Evolutionary conservation across 2,329 filamentous ascomycete genomes (phyloP), one percentile per base, ranked within the genome.

Genomic region (Pseudocercospora vitis): DNA sequence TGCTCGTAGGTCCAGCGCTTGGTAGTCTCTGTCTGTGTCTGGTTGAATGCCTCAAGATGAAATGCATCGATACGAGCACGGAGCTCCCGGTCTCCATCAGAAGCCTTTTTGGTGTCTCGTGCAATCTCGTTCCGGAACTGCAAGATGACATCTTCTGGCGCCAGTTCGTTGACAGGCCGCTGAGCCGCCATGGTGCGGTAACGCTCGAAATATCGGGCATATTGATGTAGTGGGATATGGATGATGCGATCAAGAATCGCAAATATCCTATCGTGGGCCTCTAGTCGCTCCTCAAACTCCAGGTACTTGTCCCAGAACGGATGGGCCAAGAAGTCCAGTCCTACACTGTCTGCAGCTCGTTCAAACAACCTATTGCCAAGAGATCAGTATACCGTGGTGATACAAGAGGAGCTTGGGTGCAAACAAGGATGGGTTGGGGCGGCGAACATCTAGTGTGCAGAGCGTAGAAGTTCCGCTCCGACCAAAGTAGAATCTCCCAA

Each of bases 261-360:
- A 64, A 95, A 95, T 50, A 96, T 89, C 65, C 85, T 89, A 59
- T 95, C 89, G 11, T 87, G 83, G 0, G 87, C 84, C 66, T 96
- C 91, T 57, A 92, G 79, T 1, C 91, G 87, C 70, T 96, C 91
- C 70, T 97, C 94, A 66, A 95, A 97, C 70, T 97, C 94, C 60
- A 99, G 84, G 68, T 96, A 99, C 74, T 96, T 97, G 73, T 99
- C 94, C 94, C 94, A 99, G 75, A 99, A 96, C 1, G 91, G 91
- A 69, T 96, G 91, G 2, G 91, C 87, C 24, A 96, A 80, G 69
- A 96, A 99, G 73, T 99, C 94, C 14, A 97, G 81, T 12, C 94
- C 94, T 33, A 96, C 91, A 65, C 83, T 86, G 24, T 81, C 81
- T 23, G 90, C 88, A 58, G 88, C 94, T 62, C 94, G 88, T 71